Evolutionary conservation across 2,329 filamentous ascomycete genomes (phyloP).

Genomic region (Diaporthe humulicola): DNA sequence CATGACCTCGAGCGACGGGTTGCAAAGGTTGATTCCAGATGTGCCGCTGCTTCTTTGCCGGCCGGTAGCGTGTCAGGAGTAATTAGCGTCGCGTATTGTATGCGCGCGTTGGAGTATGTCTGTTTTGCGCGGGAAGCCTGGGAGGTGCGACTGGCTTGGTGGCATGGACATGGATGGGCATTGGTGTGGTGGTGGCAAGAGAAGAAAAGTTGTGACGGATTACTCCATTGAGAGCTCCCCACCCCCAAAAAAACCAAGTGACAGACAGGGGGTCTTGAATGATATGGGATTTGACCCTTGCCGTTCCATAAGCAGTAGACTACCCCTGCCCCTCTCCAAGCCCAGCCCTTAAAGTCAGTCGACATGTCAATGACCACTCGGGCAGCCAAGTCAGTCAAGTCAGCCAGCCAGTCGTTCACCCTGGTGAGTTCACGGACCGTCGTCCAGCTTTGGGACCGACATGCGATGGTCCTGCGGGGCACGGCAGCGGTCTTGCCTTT

Average conservation of each 20-base stretch:
- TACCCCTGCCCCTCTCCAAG: not conserved
- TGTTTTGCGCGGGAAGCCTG: not conserved
- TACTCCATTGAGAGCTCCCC: constrained; percentile 20
- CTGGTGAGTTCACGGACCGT: constrained; percentile 9
- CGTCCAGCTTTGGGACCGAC: not conserved
- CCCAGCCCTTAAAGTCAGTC: not conserved
- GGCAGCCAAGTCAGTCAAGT: not conserved
- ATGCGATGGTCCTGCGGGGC: not conserved
- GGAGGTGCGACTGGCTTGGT: not conserved
- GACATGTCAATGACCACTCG: not conserved
- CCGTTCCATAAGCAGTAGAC: not conserved
- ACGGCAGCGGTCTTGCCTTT: not conserved
- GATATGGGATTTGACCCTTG: constrained; percentile 9
- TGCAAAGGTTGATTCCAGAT: not conserved
- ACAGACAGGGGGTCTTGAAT: constrained; percentile 1
- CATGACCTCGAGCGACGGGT: not conserved
- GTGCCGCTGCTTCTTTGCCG: constrained; percentile 10
- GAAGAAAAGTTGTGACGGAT: constrained; percentile 27
- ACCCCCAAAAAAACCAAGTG: constrained; percentile 5
- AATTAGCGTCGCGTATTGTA: not conserved
- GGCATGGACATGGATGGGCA: not conserved
- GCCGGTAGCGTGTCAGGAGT: not conserved
- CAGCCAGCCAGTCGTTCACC: not conserved
- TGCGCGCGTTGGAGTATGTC: not conserved
- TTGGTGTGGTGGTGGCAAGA: constrained; percentile 4